Evolutionary conservation across 2,329 filamentous ascomycete species (phyloP).

Genomic region (Trichoderma koningiopsis): DNA sequence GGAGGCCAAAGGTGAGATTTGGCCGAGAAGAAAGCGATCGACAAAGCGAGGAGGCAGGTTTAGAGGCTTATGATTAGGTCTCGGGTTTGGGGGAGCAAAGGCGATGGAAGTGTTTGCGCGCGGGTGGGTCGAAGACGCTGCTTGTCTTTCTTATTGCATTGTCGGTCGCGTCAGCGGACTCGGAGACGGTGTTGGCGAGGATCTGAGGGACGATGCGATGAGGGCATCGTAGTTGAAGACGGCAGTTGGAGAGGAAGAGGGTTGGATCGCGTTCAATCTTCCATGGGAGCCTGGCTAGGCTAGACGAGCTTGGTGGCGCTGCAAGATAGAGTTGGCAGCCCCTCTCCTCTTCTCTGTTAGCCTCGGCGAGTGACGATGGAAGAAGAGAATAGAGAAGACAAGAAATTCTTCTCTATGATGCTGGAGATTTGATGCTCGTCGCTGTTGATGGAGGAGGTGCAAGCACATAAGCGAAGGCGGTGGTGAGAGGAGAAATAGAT

Average conservation of each 20-base stretch:
- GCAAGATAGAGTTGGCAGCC: neutral
- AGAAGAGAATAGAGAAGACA: neutral
- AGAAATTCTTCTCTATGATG: neutral
- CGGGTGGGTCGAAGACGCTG: constrained; percentile 11
- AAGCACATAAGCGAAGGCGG: constrained; percentile 1
- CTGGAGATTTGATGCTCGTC: neutral
- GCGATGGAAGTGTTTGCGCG: constrained; percentile 12
- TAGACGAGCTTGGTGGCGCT: constrained; percentile 19
- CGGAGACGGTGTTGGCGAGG: constrained; percentile 18
- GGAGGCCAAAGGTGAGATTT: neutral
- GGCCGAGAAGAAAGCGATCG: neutral
- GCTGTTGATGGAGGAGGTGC: neutral
- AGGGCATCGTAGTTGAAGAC: constrained; percentile 21
- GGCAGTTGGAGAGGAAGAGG: neutral
- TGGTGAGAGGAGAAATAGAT: constrained; percentile 16
- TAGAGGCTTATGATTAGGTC: neutral
- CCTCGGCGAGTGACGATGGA: neutral
- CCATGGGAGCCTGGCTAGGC: constrained; percentile 5
- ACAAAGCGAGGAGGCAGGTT: neutral
- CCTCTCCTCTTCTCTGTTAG: constrained; percentile 4
- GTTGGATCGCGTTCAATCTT: constrained; percentile 14
- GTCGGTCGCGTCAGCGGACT: constrained; percentile 25
- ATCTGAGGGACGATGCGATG: constrained; percentile 14
- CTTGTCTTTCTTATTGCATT: constrained; percentile 24
- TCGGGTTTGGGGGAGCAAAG: constrained; percentile 3